Base-by-base conservation (phyloP, 2,329 filamentous ascomycete genomes). In the Rhytidhysteron rufulum region DNA sequence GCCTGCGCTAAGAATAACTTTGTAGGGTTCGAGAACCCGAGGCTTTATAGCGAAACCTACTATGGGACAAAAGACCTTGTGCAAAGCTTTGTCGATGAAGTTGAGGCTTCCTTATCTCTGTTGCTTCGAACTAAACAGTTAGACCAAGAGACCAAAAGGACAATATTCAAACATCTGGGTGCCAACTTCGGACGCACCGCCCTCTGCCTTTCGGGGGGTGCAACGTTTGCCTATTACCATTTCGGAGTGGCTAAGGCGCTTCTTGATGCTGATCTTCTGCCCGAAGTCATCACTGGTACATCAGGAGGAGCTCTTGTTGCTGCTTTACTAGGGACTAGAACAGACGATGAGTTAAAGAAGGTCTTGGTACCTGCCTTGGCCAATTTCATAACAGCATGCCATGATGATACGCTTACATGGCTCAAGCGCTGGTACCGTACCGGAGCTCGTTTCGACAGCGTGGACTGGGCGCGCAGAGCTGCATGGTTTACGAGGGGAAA, bases 1-100 rank as follows among this genome's bases (percentile, higher is more conserved):
- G 88, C 87, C 11, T 97, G 90, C 61, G 85, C 96, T 54, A 98
- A 96, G 76, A 95, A 90, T 67, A 97, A 98, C 60, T 98, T 97
- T 66, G 88, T 88, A 15, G 93, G 93, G 0, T 83, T 95, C 11
- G 93, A 98, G 65, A 97, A 95, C 55, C 82, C 91, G 8, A 79
- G 88, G 40, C 70, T 98, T n/a, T 98, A 98, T 63, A 95, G 88
- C 55, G 90, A 97, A 69, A 95, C 91, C 3, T 98, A 98, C 62
- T 95, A 89, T 54, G 93, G 93, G 22, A 97, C 93, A n/a, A 98
- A 98, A 66, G 81, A 93, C 45, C 68, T 96, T 49, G 87, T 95
- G 21, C 93, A 97, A 66, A 82, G 83, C 40, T 97, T 91, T 58
- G 72, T 95, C 32, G 88, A 96, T 45, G 90, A 97, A 67, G 83